Base-by-base conservation (phyloP, 495 filamentous ascomycete species). In the Penicillium ochrochloron region DNA sequence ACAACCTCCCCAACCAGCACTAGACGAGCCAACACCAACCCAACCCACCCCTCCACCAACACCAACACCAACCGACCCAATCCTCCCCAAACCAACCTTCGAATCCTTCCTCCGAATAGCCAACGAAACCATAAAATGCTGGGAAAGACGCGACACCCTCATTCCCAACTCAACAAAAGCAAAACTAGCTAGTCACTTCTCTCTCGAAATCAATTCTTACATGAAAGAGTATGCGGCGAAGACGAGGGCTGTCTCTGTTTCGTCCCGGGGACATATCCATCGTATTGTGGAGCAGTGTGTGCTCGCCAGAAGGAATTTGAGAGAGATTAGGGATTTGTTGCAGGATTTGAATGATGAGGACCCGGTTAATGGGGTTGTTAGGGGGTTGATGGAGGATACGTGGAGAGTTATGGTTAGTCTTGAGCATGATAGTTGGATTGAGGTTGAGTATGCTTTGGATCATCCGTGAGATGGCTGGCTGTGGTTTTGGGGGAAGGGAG, bases 371-470 rank as follows among this genome's bases (percentile, higher is more conserved):
- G 51, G 9, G 17, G 1, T 34, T n/a, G 19, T 29, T 17, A 34
- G 51, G 14, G 14, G 9, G 1, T n/a, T 31, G 15, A 34, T 54
- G 51, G 51, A 34, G 14, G 51, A 54, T 2, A 54, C 51, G n/a
- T 54, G 27, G 51, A 27, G 27, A n/a, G 29, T 54, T n/a, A 34
- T 54, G 51, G 51, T 33, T 6, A 54, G 29, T 54, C 51, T 54
- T 33, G 29, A 34, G 29, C 15, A 34, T 29, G 51, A 54, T 54
- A 54, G 21, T 31, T 54, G 51, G 51, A 54, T 54, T 54, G 51
- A 54, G 25, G 51, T 33, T 3, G 51, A 34, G 14, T 54, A 54
- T 54, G 51, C 51, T 33, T 5, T 54, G 29, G 9, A 12, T 12
- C 14, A 54, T 54, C 51, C 33, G n/a, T 29, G 17, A 54, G 51